These are phyloP conservation scores for Linderina pennispora DNA, from an alignment of 192 early-diverging fungal genomes.

Conservation along the genomic window DNA sequence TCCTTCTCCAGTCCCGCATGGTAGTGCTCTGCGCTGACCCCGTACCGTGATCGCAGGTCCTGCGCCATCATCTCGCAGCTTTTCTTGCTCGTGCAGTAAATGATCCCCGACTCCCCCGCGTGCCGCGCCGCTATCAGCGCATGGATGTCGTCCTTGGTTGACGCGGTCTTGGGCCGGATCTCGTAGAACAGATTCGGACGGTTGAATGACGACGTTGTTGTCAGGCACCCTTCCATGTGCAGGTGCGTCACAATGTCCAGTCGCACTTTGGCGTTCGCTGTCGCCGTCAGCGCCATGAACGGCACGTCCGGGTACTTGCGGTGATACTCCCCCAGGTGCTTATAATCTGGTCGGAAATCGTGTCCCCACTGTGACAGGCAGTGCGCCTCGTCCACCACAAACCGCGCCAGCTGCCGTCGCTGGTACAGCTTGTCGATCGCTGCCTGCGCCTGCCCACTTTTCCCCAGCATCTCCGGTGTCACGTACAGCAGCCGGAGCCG, in stretches of 20 bases:
- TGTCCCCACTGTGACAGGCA: slow-evolving; percentile 97
- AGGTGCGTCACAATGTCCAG: slow-evolving; percentile 74
- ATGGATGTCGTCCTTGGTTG: slow-evolving; percentile 66
- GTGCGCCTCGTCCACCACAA: slow-evolving; percentile 97
- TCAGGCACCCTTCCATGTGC: slow-evolving; percentile 59
- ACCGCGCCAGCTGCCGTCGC: slow-evolving; percentile 65
- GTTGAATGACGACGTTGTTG: slow-evolving; percentile 85
- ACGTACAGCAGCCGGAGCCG: slow-evolving; percentile 71
- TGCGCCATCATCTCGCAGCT: slow-evolving; percentile 78
- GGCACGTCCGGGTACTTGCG: slow-evolving; percentile 69
- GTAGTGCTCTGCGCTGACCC: slow-evolving; percentile 68
- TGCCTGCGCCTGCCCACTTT: slow-evolving; percentile 53
- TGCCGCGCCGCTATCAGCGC: slow-evolving; percentile 59
- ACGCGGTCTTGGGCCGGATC: slow-evolving; percentile 55
- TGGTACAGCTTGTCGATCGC: slow-evolving; percentile 53
- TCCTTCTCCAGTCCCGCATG: slow-evolving; percentile 82
- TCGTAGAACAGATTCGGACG: slow-evolving; percentile 78
- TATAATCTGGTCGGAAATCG: slow-evolving; percentile 94
- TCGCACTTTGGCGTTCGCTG: slow-evolving; percentile 85
- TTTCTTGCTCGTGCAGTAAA: slow-evolving; percentile 79
- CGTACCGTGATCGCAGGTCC: slow-evolving; percentile 53
- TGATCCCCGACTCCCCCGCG: slow-evolving; percentile 76
- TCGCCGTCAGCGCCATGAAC: slow-evolving; percentile 93
- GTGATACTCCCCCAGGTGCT: slow-evolving; percentile 62
- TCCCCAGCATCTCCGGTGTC: slow-evolving; percentile 82